Evolutionary conservation across 1,284 basidiomycete species (phyloP), one percentile per base, ranked within the genome.

Genomic region (Coniferiporia sulphurascens): DNA sequence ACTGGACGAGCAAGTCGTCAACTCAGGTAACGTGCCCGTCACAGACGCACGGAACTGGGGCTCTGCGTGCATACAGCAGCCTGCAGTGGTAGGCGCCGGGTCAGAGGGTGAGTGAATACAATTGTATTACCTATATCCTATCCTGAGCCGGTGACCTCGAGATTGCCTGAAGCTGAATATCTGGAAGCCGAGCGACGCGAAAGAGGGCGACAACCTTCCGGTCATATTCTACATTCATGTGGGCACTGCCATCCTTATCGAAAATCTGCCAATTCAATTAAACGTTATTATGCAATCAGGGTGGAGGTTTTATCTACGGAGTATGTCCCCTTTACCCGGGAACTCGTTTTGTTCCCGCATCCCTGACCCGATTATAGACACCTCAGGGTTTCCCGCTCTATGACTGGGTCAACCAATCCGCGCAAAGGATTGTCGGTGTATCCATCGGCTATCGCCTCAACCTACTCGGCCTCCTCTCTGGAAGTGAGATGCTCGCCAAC

Each of bases 111-210:
- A 10, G 63, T 50, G 4, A 9, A 22, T 34, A 9, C 55, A 1
- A 49, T 13, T 32, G 8, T 34, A 36, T 21, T 52, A 5, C 27
- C 27, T 27, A 27, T 27, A 27, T 27, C 27, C 27, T 27, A 27
- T 27, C 27, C 27, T 27, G 2, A 27, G 27, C 21, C 51, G 21
- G 38, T 19, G 21, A 41, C 17, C 41, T 50, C 0, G 56, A 71
- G 80, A 82, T 63, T 84, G 80, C 63, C 70, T 84, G 27, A 79
- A 78, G 38, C 66, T 84, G 34, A 81, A 83, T 65, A 73, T 84
- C 9, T 83, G 81, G 64, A 70, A 77, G n/a, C 82, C 82, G 3
- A 69, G 70, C 9, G 73, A 73, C 5, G 74, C 76, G 1, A 77
- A 74, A 48, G 64, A 65, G 46, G 71, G 74, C 1, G 76, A 76